Evolutionary conservation across 192 early-diverging fungal species (phyloP).

Genomic region (Mortierella claussenii): DNA sequence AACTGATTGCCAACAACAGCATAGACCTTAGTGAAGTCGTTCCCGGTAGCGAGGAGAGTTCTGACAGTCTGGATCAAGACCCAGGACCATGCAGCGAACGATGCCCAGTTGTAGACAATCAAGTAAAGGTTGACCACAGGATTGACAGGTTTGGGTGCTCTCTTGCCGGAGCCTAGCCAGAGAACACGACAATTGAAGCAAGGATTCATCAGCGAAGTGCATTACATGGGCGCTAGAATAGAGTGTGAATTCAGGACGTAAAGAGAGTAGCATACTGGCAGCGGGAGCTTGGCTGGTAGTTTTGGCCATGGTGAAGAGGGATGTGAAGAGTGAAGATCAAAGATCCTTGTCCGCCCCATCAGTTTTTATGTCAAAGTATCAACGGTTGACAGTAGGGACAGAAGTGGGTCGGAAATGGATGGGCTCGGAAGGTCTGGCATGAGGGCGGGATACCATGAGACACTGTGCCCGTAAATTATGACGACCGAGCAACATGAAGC

Average conservation of each 20-base stretch:
- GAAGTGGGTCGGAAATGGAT: too few relatives aligned
- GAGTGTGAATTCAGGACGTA: not conserved
- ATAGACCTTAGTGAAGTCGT: constrained; percentile 70
- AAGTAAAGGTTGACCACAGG: constrained; percentile 72
- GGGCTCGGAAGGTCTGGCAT: too few relatives aligned
- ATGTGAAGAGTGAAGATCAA: not conserved
- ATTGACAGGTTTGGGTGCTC: constrained; percentile 43
- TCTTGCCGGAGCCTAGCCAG: constrained; percentile 36
- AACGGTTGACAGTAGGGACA: too few relatives aligned
- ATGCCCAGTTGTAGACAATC: constrained; percentile 85
- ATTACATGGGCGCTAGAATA: not conserved
- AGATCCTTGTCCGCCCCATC: not conserved
- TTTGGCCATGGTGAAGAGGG: constrained; percentile 23
- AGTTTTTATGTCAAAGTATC: too few relatives aligned
- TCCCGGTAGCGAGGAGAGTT: constrained; percentile 63
- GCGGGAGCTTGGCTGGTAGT: constrained; percentile 23
- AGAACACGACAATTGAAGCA: not conserved
- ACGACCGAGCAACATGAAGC: too few relatives aligned
- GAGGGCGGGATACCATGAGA: too few relatives aligned
- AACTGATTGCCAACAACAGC: constrained; percentile 69
- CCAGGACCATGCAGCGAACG: constrained; percentile 85
- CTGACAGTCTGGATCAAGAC: constrained; percentile 68
- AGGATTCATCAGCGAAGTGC: not conserved
- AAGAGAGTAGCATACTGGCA: constrained; percentile 12
- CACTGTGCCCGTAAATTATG: too few relatives aligned